A percentile compares a stretch with the other conserved stretches of the same genome.
Evolutionary conservation across 768 basidiomycete species (phyloP).

Genomic region (Inosperma sp.): DNA sequence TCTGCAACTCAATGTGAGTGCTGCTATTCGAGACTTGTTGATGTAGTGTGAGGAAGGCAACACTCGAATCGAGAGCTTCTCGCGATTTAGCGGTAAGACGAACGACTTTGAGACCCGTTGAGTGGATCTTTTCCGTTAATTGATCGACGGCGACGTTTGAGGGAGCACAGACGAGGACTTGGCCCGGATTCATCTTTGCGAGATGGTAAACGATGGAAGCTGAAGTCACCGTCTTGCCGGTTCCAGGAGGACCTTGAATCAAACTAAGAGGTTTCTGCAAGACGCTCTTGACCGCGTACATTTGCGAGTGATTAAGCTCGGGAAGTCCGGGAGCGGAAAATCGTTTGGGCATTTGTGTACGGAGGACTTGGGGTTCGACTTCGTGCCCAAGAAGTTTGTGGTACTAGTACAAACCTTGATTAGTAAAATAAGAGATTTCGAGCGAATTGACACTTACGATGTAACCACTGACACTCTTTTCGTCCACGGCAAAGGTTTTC

Average conservation of each 20-base stretch:
- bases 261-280: constrained; percentile 96
- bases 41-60: constrained; percentile 90
- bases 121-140: constrained; percentile 96
- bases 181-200: constrained; percentile 99
- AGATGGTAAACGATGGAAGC: constrained; percentile 98
- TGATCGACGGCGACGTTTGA: constrained; percentile 99
- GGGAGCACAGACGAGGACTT: constrained; percentile 97
- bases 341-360: constrained; percentile 93
- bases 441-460: constrained; percentile 58
- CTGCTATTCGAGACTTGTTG: constrained; percentile 97
- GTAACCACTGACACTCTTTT: constrained; percentile 98
- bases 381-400: constrained; percentile 98
- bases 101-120: constrained; percentile 98
- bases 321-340: constrained; percentile 97
- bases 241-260: constrained; percentile 98
- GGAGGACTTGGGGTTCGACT: constrained; percentile 86
- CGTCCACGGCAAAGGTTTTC: constrained; percentile 99
- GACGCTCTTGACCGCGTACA: constrained; percentile 99
- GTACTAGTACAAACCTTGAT: constrained; percentile 51
- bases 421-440: not conserved
- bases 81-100: constrained; percentile 97
- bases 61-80: constrained; percentile 95
- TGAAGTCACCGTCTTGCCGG: constrained; percentile 98
- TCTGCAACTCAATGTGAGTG: constrained; percentile 94
- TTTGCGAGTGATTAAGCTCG: constrained; percentile 98